Base-by-base conservation (phyloP, 257 asterid genomes). In the Salvia miltiorrhiza region DNA sequence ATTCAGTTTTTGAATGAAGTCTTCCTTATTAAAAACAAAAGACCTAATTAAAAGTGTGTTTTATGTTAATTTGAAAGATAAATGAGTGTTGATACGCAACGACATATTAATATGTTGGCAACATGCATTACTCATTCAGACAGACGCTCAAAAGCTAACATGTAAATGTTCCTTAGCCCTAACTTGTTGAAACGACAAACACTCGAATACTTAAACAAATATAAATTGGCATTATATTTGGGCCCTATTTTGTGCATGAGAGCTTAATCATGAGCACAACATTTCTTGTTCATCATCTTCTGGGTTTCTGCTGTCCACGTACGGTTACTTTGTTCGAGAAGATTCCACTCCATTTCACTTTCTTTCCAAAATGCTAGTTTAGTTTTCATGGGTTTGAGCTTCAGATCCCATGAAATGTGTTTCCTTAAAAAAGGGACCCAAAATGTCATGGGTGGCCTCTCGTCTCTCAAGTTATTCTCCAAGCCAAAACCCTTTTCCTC, bases 401-500 rank as follows among this genome's bases (percentile, higher is more conserved):
- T 82, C 69, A 78, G 76, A 72, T 56, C 41, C 26, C 58, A 33
- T 35, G 83, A 73, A 12, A 26, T 67, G 39, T 26, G 7, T 56
- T 40, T 79, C 11, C 47, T 40, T 39, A 73, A 58, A 49, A 39
- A 48, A 9, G 35, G 75, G 28, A 43, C 47, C 33, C 23, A 49
- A 57, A 75, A 58, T 53, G 55, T 76, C 19, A 72, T 72, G 92
- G 86, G 79, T 63, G 96, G 95, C 37, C 90, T 85, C 53, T 83
- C 94, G 23, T 85, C 95, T 14, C 90, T 85, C 40, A 87, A 87
- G 64, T 77, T 87, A 57, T 85, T 65, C 69, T 87, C 67, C 95
- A 87, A 79, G 92, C 84, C 73, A 87, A 92, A 87, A 77, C 40
- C 49, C 48, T 26, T 70, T 43, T 47, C 55, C 59, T 65, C 33